Evolutionary conservation across 345 rosid species (phyloP).

Genomic region (Citrus maxima): DNA sequence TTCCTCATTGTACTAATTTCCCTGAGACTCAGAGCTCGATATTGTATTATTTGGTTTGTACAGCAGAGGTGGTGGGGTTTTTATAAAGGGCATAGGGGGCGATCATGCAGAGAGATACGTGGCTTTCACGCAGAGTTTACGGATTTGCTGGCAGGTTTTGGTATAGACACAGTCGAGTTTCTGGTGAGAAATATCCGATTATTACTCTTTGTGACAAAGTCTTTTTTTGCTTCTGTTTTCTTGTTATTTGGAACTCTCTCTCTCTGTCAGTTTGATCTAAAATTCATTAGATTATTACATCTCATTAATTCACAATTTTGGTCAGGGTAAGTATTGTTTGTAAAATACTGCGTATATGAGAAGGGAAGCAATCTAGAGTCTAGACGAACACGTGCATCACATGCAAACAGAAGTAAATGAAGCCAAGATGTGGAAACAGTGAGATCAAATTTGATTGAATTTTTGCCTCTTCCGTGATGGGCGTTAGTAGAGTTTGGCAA

Average conservation of each 20-base stretch:
- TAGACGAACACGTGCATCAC: too few relatives aligned
- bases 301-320: too few relatives aligned
- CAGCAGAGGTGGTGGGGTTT: not conserved
- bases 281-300: too few relatives aligned
- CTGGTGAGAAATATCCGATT: constrained; percentile 2
- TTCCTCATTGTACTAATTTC: constrained; percentile 21
- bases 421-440: too few relatives aligned
- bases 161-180: constrained; percentile 21
- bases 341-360: too few relatives aligned
- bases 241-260: not conserved
- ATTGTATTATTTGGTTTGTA: not conserved
- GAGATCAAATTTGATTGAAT: too few relatives aligned
- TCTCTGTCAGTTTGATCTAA: not conserved
- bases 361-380: too few relatives aligned
- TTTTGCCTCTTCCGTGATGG: too few relatives aligned
- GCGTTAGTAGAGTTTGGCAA: too few relatives aligned
- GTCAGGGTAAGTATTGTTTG: too few relatives aligned
- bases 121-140: constrained; percentile 28
- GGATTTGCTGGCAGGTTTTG: constrained; percentile 25
- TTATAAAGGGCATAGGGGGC: constrained; percentile 22
- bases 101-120: constrained; percentile 13
- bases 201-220: constrained; percentile 1
- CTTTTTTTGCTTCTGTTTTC: not conserved
- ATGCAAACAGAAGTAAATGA: too few relatives aligned
- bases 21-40: not conserved